Conservation (phyloP, 2,329 filamentous ascomycete genomes). For the Rhinocladiella similis region DNA sequence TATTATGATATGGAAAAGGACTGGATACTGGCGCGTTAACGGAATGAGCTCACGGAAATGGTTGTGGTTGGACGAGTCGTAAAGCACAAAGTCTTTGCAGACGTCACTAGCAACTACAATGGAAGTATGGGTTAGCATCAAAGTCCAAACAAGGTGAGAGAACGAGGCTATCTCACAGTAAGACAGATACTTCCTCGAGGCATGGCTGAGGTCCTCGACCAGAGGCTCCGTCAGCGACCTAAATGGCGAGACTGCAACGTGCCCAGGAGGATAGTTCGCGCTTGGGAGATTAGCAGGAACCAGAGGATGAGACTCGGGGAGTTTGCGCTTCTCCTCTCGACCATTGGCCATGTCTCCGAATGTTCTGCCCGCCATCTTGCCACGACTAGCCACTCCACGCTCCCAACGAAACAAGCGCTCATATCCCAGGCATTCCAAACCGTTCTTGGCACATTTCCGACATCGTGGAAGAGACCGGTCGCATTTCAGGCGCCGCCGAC, state of each 20-base stretch:
- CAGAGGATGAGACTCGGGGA: too few relatives aligned
- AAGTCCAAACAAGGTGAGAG: not conserved
- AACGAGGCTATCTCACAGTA: not conserved
- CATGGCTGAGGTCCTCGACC: slow-evolving; percentile 45
- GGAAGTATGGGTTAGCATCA: not conserved
- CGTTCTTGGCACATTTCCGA: slow-evolving; percentile 43
- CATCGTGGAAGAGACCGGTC: slow-evolving; percentile 44
- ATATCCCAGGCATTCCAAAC: slow-evolving; percentile 46
- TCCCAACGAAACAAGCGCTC: slow-evolving; percentile 45
- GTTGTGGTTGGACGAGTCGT: slow-evolving; percentile 47
- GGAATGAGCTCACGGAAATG: slow-evolving; percentile 51
- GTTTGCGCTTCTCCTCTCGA: not conserved
- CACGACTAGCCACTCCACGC: slow-evolving; percentile 45
- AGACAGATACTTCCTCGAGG: not conserved
- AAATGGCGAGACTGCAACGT: slow-evolving; percentile 4
- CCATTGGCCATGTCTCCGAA: slow-evolving; percentile 41
- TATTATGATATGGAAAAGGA: slow-evolving; percentile 48
- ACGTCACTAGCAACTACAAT: slow-evolving; percentile 32
- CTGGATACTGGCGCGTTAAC: slow-evolving; percentile 45
- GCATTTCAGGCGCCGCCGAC: slow-evolving; percentile 45
- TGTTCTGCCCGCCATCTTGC: slow-evolving; percentile 54
- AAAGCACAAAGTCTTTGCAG: slow-evolving; percentile 48
- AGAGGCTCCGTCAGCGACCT: slow-evolving; percentile 27
- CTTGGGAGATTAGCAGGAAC: not conserved
- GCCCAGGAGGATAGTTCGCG: not conserved